A percentile compares a stretch with the other conserved stretches of the same genome.
These are phyloP conservation scores for Leishmania braziliensis DNA, from an alignment of 208 protist genomes.

Conservation along the genomic window DNA sequence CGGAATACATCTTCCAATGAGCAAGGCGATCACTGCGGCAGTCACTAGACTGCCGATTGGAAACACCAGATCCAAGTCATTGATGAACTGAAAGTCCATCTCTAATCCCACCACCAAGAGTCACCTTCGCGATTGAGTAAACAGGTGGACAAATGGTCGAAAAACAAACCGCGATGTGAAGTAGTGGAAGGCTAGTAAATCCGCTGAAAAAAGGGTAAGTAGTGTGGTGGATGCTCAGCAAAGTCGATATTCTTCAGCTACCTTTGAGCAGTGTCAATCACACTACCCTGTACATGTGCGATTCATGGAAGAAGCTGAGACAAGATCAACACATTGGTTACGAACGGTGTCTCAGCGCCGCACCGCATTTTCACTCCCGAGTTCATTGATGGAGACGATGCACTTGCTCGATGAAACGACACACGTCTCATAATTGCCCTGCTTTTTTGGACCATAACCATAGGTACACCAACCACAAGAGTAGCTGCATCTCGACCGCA, in stretches of 20 bases:
- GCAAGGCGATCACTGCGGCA: constrained; percentile 13
- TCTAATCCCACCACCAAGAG: neutral
- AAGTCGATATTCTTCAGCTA: neutral
- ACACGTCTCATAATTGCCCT: neutral
- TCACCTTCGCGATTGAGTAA: neutral
- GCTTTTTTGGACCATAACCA: neutral
- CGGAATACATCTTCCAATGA: constrained; percentile 16
- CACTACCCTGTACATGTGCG: too few species aligned
- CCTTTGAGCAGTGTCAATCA: neutral
- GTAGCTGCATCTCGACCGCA: neutral
- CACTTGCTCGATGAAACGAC: neutral
- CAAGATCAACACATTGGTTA: neutral
- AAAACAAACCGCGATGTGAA: neutral
- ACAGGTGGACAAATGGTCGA: neutral
- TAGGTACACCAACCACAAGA: neutral
- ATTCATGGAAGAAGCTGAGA: neutral
- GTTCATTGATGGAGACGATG: neutral
- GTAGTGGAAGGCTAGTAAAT: neutral
- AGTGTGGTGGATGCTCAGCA: neutral
- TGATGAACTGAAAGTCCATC: constrained; percentile 48
- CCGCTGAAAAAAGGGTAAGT: neutral
- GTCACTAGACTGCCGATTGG: constrained; percentile 30
- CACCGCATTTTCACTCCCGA: neutral
- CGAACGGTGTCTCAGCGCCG: neutral
- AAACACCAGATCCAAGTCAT: constrained; percentile 30